Evolutionary conservation across 176 grass and related monocot genomes (phyloP).

Genomic region (Otatea glauca): DNA sequence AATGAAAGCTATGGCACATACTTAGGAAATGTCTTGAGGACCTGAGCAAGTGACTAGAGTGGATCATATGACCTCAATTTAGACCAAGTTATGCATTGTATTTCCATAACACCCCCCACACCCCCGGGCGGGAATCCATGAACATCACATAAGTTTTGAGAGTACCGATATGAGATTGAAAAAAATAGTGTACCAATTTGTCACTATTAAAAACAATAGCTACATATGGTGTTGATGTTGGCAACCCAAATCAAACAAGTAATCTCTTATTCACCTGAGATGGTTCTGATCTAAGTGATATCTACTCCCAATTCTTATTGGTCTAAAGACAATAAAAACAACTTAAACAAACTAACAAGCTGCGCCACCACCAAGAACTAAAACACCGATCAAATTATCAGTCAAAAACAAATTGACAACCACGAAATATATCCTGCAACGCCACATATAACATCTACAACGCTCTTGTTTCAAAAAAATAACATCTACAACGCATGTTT

Average conservation of each 20-base stretch:
- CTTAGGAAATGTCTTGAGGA: neutral
- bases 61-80: neutral
- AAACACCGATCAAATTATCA: neutral
- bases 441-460: neutral
- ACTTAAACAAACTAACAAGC: constrained; percentile 14
- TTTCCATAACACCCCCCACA: neutral
- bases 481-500: neutral
- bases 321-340: neutral
- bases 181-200: neutral
- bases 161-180: neutral
- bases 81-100: neutral
- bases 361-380: neutral
- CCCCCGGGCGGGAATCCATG: too few relatives aligned
- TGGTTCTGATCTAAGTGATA: neutral
- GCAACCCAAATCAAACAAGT: neutral
- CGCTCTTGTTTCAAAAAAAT: neutral
- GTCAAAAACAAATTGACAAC: neutral
- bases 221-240: neutral
- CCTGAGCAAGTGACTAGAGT: neutral
- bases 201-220: neutral
- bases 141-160: neutral
- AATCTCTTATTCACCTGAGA: neutral
- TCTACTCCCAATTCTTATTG: neutral
- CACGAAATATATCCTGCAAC: neutral
- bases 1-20: neutral